Percentiles rank a stretch among this genome's conserved stretches.
These are phyloP conservation scores for Pseudogymnoascus sp. DNA, from an alignment of 2,329 filamentous ascomycete genomes.

Conservation along the genomic window DNA sequence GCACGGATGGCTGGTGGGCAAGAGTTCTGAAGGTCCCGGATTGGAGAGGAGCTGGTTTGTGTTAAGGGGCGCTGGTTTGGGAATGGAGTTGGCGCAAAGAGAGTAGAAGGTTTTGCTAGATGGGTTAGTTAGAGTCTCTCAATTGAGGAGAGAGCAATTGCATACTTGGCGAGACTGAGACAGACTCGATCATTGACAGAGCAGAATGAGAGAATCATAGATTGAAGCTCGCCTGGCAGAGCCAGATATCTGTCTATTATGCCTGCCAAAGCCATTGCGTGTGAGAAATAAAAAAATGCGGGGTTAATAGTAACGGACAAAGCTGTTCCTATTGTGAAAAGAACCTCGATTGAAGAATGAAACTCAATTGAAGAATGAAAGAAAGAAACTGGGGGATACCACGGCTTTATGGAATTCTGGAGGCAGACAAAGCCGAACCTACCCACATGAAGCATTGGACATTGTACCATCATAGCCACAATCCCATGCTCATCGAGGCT, in stretches of 20 bases:
- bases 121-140: background rate
- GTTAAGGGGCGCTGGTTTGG: background rate
- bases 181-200: background rate
- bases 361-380: background rate
- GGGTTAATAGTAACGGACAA: background rate
- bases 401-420: background rate
- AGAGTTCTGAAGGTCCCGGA: background rate
- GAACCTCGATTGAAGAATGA: background rate
- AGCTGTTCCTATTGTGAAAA: background rate
- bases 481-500: background rate
- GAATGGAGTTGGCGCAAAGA: background rate
- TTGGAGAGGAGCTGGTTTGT: background rate
- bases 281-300: background rate
- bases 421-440: background rate
- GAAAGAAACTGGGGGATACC: background rate
- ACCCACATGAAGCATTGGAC: slow-evolving; percentile 2
- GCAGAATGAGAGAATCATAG: background rate
- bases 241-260: slow-evolving; percentile 1
- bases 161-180: background rate
- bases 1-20: background rate
- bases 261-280: background rate
- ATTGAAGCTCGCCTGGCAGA: slow-evolving; percentile 2
- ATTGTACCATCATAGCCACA: background rate
- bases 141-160: background rate
- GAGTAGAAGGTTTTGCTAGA: background rate